These are phyloP conservation scores for Fusarium nodosum DNA, from an alignment of 2,329 filamentous ascomycete genomes.

Conservation along the genomic window DNA sequence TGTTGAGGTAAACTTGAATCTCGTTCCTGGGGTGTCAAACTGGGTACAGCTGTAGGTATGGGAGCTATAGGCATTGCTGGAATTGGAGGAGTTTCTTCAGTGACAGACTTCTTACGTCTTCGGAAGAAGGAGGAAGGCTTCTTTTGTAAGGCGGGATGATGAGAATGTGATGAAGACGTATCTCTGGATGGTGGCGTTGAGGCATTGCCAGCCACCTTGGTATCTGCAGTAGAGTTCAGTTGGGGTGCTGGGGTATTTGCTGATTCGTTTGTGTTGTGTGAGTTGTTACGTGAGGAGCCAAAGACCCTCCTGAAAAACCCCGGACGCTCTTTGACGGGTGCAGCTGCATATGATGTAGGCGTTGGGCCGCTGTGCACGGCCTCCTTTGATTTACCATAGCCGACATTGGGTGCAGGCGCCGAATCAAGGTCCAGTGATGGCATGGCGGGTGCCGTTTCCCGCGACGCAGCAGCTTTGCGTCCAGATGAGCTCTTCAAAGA, in stretches of 20 bases:
- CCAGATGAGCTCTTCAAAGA: constrained; percentile 66
- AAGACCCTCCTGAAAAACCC: constrained; percentile 97
- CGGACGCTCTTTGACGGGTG: constrained; percentile 74
- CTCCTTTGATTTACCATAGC: constrained; percentile 71
- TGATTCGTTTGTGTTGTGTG: constrained; percentile 44
- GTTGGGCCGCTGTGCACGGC: constrained; percentile 63
- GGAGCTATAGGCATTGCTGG: constrained; percentile 62
- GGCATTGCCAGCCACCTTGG: constrained; percentile 62
- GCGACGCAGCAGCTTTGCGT: constrained; percentile 49
- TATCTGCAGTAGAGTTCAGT: constrained; percentile 48
- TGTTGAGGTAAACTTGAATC: constrained; percentile 54
- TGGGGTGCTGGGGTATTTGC: constrained; percentile 45
- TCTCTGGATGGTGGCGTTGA: constrained; percentile 66
- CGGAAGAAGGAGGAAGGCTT: constrained; percentile 96
- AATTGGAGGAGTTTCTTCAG: constrained; percentile 76
- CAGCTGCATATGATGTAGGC: constrained; percentile 61
- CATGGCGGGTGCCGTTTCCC: constrained; percentile 51
- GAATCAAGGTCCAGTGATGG: constrained; percentile 61
- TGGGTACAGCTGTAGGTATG: constrained; percentile 55
- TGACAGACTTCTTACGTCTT: constrained; percentile 89
- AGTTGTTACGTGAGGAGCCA: constrained; percentile 73
- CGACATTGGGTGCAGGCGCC: constrained; percentile 70
- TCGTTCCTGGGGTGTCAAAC: constrained; percentile 53
- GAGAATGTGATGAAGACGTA: constrained; percentile 58
- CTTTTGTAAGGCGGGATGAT: constrained; percentile 77